Evolutionary conservation across 179 eudicot genomes (phyloP).

Genomic region (Nepenthes alata): DNA sequence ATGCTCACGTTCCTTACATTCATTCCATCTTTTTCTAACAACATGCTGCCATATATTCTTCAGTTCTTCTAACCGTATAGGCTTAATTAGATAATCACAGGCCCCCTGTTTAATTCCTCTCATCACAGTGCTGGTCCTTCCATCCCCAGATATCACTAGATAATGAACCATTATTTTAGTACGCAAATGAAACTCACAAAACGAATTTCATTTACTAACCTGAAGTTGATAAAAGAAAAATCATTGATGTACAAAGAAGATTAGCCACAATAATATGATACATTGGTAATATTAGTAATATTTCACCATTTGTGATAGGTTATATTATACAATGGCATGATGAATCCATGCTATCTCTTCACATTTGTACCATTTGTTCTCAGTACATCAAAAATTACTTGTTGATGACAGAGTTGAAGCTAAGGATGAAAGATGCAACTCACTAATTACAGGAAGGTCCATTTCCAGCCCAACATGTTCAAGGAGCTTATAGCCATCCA

Average conservation of each 20-base stretch:
- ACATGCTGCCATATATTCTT: slow-evolving; percentile 68
- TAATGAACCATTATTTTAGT: slow-evolving; percentile 2
- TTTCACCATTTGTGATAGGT: no score
- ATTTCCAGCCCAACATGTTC: slow-evolving; percentile 55
- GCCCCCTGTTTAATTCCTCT: slow-evolving; percentile 56
- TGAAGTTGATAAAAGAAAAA: no score
- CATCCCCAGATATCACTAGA: slow-evolving; percentile 63
- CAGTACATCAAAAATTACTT: no score
- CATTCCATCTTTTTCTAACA: slow-evolving; percentile 36
- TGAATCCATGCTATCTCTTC: no score
- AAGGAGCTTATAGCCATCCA: slow-evolving; percentile 64
- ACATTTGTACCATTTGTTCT: no score
- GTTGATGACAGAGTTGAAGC: not conserved
- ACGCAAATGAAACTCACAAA: not conserved
- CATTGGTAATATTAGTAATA: no score
- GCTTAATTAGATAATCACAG: slow-evolving; percentile 57
- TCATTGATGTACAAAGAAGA: no score
- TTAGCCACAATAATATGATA: no score
- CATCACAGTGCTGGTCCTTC: slow-evolving; percentile 44
- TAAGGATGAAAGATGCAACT: slow-evolving; percentile 7
- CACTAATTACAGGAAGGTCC: slow-evolving; percentile 64
- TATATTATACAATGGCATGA: no score
- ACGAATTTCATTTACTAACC: no score
- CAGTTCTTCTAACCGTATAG: slow-evolving; percentile 47
- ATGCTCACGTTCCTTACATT: slow-evolving; percentile 28